Evolutionary conservation across 345 rosid species (phyloP).

Genomic region (Nephelium lappaceum): DNA sequence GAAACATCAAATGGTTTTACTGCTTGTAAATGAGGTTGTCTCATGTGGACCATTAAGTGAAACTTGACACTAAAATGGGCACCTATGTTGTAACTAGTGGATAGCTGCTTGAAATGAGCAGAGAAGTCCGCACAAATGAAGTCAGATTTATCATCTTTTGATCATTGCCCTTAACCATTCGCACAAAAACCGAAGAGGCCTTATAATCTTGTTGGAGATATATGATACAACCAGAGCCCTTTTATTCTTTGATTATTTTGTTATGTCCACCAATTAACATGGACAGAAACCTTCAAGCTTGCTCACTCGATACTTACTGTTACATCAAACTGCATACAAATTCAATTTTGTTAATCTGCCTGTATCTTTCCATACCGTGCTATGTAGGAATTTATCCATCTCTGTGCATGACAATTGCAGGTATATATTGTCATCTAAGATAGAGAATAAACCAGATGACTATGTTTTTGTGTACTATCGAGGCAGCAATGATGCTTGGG

Average conservation of each 20-base stretch:
- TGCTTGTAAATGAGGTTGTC: neutral
- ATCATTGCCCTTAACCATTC: no score
- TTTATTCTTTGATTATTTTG: neutral
- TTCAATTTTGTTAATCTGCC: neutral
- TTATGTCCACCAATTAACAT: neutral
- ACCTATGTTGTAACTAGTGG: no score
- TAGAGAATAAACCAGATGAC: slow-evolving; percentile 70
- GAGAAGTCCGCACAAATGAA: no score
- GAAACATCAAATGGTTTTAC: neutral
- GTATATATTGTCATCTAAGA: slow-evolving; percentile 84
- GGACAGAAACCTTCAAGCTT: neutral
- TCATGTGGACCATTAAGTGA: neutral
- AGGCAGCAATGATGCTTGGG: slow-evolving; percentile 96
- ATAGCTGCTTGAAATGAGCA: no score
- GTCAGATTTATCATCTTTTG: no score
- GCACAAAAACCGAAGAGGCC: no score
- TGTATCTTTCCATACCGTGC: neutral
- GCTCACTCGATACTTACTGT: neutral
- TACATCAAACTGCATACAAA: neutral
- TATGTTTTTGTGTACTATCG: slow-evolving; percentile 84
- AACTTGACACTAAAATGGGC: no score
- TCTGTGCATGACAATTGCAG: slow-evolving; percentile 34
- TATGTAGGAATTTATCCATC: neutral
- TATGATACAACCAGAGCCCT: no score
- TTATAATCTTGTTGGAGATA: no score